Base-by-base conservation (phyloP, 1,284 basidiomycete genomes). In the Fistulina hepatica region DNA sequence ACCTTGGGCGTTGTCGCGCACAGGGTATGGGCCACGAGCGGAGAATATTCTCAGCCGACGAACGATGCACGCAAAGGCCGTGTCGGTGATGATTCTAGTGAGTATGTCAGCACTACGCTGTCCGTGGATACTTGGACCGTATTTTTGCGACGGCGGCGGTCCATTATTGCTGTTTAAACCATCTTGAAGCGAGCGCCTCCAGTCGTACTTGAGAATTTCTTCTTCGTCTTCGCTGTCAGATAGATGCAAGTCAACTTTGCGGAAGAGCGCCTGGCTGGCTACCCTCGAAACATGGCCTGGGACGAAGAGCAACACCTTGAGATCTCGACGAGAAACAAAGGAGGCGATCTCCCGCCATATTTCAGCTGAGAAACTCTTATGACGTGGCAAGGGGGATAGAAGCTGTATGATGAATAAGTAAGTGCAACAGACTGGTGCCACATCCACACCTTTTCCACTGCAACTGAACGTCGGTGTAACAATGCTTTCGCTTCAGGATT, bases 41-140 rank as follows among this genome's bases (percentile, higher is more conserved):
- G 73, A 73, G 48, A 69, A 77, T 17, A 82, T 67, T 8, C 70
- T 64, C 44, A 82, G 46, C 13, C 69, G 74, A 48, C 61, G 62
- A 33, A 82, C 68, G 23, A 71, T 65, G 40, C 60, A 59, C 1
- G 79, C 74, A 47, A 81, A 81, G 8, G 60, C 53, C 1, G 64
- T 48, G 49, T 81, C 76, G 8, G 69, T 64, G 40, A 81, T 73
- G 44, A 82, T 71, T 19, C 74, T 62, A 0, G 75, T 76, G 26
- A 82, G 61, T 40, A 82, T 78, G 47, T 81, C 80, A 3, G 79
- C 78, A 44, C 69, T 80, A n/a, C 76, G 66, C 44, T 73, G 73
- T 1, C 73, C 69, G 48, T 33, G 42, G 19, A 10, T 77, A n/a
- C n/a, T n/a, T n/a, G n/a, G n/a, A 69, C 47, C 67, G 63, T 21